Conservation (phyloP, 352 stramenopile genomes). For the Globisporangium solare region DNA sequence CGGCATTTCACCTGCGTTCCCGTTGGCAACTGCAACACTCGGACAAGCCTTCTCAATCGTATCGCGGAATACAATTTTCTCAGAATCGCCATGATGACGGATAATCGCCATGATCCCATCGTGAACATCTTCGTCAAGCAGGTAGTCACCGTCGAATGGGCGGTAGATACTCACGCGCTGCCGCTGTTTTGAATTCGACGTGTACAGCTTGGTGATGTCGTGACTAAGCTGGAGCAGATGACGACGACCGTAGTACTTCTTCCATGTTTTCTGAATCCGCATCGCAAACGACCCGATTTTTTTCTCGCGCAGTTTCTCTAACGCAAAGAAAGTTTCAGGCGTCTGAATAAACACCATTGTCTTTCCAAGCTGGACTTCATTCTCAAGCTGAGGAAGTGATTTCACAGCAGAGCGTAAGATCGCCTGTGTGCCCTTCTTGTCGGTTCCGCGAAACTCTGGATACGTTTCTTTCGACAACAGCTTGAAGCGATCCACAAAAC, state of each 20-base stretch:
- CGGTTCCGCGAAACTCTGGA: conserved; percentile 67
- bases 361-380: conserved; percentile 85
- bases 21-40: conserved; percentile 5
- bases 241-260: conserved; percentile 69
- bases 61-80: conserved; percentile 85
- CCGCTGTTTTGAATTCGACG: conserved; percentile 71
- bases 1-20: conserved; percentile 17
- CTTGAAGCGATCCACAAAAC: conserved; percentile 83
- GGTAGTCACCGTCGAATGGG: conserved; percentile 82
- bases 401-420: conserved; percentile 80
- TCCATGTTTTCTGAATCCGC: conserved; percentile 83
- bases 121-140: conserved; percentile 55
- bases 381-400: conserved; percentile 58
- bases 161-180: conserved; percentile 86
- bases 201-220: conserved; percentile 86
- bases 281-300: conserved; percentile 71
- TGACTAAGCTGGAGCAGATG: conserved; percentile 81
- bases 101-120: conserved; percentile 68
- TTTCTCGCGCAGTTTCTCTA: conserved; percentile 85
- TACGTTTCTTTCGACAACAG: conserved; percentile 82
- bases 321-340: conserved; percentile 84
- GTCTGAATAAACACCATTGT: conserved; percentile 91
- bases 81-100: conserved; percentile 66
- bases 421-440: conserved; percentile 81
- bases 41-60: conserved; percentile 57